Conservation (phyloP, 208 protist species). For the Polymyxa betae region DNA sequence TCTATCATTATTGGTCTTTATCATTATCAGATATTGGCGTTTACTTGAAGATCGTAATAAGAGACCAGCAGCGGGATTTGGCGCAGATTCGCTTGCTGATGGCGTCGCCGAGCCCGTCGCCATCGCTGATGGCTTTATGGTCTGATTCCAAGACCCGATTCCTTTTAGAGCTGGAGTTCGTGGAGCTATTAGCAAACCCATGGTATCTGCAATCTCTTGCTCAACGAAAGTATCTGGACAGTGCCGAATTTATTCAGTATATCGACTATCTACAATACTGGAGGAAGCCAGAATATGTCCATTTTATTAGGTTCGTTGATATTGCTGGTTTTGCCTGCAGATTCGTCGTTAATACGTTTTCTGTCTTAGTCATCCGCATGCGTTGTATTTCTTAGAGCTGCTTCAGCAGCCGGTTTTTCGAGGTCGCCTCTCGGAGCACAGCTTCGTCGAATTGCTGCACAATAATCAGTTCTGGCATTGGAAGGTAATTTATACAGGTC, state of each 20-base stretch:
- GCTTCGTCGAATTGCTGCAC: slow-evolving; percentile 49
- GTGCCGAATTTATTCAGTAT: slow-evolving; percentile 36
- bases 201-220: slow-evolving; percentile 45
- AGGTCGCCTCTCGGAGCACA: not conserved
- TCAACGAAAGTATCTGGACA: slow-evolving; percentile 41
- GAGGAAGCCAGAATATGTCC: slow-evolving; percentile 47
- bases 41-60: no score
- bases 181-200: slow-evolving; percentile 57
- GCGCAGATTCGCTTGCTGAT: no score
- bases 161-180: slow-evolving; percentile 54
- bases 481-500: no score
- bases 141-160: slow-evolving; percentile 30
- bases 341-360: not conserved
- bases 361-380: slow-evolving; percentile 55
- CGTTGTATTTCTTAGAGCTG: slow-evolving; percentile 6
- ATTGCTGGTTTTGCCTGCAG: not conserved
- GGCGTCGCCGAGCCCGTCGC: not conserved
- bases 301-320: not conserved
- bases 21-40: no score
- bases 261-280: slow-evolving; percentile 57
- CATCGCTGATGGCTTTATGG: not conserved
- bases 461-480: slow-evolving; percentile 58
- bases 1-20: no score
- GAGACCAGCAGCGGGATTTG: no score
- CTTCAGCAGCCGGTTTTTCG: slow-evolving; percentile 55